Evolutionary conservation across 2,329 filamentous ascomycete genomes (phyloP).

Genomic region (Anthostomella pinea): DNA sequence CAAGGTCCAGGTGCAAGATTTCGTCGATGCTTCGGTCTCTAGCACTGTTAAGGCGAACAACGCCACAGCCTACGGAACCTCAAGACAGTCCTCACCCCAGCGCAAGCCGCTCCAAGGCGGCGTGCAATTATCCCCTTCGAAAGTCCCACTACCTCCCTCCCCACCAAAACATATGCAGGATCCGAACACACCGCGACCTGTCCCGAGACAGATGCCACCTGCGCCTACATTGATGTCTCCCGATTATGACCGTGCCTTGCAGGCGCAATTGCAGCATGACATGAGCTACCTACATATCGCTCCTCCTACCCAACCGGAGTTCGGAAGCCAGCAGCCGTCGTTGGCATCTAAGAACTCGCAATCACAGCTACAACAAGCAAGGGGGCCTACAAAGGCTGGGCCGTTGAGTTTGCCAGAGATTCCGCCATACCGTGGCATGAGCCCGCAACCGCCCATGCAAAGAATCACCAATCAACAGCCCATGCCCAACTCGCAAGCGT

Average conservation of each 20-base stretch:
- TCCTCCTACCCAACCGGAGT: slow-evolving; percentile 25
- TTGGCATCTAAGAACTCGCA: slow-evolving; percentile 31
- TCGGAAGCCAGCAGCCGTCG: slow-evolving; percentile 17
- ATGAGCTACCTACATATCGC: slow-evolving; percentile 56
- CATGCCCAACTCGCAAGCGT: slow-evolving; percentile 41
- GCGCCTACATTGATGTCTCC: slow-evolving; percentile 48
- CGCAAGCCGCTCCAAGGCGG: slow-evolving; percentile 47
- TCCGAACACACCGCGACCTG: slow-evolving; percentile 44
- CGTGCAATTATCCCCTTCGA: slow-evolving; percentile 51
- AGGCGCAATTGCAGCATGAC: slow-evolving; percentile 62
- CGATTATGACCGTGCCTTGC: slow-evolving; percentile 59
- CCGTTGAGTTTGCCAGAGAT: slow-evolving; percentile 52
- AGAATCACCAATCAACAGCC: slow-evolving; percentile 30
- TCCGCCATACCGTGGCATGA: slow-evolving; percentile 49
- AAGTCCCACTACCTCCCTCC: slow-evolving; percentile 59
- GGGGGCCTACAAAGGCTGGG: slow-evolving; percentile 37
- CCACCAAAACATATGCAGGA: slow-evolving; percentile 47
- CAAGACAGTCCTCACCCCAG: slow-evolving; percentile 60
- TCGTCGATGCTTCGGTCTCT: slow-evolving; percentile 39
- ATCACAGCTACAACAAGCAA: slow-evolving; percentile 35
- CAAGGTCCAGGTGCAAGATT: slow-evolving; percentile 48
- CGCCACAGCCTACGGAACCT: slow-evolving; percentile 43
- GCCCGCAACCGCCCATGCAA: slow-evolving; percentile 21
- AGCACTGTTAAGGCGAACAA: slow-evolving; percentile 54
- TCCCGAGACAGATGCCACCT: slow-evolving; percentile 46